Conservation (phyloP, 2,329 filamentous ascomycete genomes). For the Exophiala bonariae region DNA sequence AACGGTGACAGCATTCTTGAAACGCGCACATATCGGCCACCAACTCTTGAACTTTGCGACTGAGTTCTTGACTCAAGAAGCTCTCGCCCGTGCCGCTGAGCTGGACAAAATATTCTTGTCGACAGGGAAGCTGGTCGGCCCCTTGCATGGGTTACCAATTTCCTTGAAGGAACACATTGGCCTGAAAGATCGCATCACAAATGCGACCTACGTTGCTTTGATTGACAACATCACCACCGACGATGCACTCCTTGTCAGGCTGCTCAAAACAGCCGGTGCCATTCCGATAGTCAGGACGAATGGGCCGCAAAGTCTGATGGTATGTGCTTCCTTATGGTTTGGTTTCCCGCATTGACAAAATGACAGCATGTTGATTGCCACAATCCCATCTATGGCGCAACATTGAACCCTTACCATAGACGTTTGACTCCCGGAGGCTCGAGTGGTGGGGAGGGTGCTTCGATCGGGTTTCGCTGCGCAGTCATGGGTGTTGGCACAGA, state of each 20-base stretch:
- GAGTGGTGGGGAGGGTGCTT: constrained; percentile 58
- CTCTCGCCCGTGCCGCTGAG: constrained; percentile 27
- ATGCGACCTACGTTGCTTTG: constrained; percentile 37
- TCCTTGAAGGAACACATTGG: constrained; percentile 32
- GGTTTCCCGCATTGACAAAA: not conserved
- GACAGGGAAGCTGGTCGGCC: constrained; percentile 28
- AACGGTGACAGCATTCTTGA: constrained; percentile 25
- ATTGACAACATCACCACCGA: constrained; percentile 29
- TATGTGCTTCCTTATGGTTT: not conserved
- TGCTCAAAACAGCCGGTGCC: constrained; percentile 46
- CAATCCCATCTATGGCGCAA: constrained; percentile 41
- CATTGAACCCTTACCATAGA: constrained; percentile 56
- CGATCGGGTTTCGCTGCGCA: constrained; percentile 53
- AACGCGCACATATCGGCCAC: constrained; percentile 27
- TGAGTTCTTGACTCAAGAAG: constrained; percentile 30
- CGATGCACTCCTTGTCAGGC: constrained; percentile 29
- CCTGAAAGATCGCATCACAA: constrained; percentile 29
- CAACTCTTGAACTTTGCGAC: constrained; percentile 36
- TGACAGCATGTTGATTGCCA: constrained; percentile 35
- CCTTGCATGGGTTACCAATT: constrained; percentile 33
- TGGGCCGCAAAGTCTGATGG: constrained; percentile 55
- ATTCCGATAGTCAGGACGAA: constrained; percentile 51
- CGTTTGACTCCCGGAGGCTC: constrained; percentile 54
- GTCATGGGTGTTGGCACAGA: constrained; percentile 53
- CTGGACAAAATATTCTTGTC: constrained; percentile 28